Base-by-base conservation (phyloP, 1,284 basidiomycete genomes). In the Leccinum pachyderme region DNA sequence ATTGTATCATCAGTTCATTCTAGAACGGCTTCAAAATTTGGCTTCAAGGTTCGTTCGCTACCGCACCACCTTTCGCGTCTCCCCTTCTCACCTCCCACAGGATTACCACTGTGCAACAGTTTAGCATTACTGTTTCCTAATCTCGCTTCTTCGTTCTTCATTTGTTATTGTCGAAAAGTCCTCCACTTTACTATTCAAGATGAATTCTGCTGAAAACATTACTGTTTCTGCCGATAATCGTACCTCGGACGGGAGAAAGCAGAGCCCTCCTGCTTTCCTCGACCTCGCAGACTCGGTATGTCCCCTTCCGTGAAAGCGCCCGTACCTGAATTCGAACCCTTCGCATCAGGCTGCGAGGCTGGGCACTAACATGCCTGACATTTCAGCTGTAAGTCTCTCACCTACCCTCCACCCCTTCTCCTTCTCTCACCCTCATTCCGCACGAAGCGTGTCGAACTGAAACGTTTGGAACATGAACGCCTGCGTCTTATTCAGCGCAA, bases 391-490 rank as follows among this genome's bases (percentile, higher is more conserved):
- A 68, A 69, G 89, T 82, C 13, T n/a, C 6, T 7, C 9, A 13
- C 39, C 52, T 44, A 12, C 59, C 39, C 59, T 50, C 8, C 22
- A 4, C 25, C n/a, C 6, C 28, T 12, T 22, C 7, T 35, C 7
- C 7, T 51, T 1, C 0, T 47, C 59, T 69, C 13, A 63, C 49
- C 15, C 1, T 5, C 3, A 4, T 44, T 32, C 53, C 5, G 47
- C 18, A 0, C 33, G 25, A 60, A 95, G 90, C 89, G 90, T 61
- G 85, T 95, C 59, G 91, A 95, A 72, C 79, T 93, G 67, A 96
- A 95, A 72, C 89, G 93, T 64, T 76, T 91, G 61, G 92, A 95
- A 72, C 92, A 96, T 70, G 92, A 95, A 72, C 82, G 89, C 54
- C 91, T 93, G 74, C 90, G 93, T 61, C 76, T 77, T 46, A 73